A percentile compares a stretch with the other conserved stretches of the same genome.
phyloP scores from a whole-genome alignment of 805 yeast genomes.

The Saccharomycopsis guyanensis region DNA sequence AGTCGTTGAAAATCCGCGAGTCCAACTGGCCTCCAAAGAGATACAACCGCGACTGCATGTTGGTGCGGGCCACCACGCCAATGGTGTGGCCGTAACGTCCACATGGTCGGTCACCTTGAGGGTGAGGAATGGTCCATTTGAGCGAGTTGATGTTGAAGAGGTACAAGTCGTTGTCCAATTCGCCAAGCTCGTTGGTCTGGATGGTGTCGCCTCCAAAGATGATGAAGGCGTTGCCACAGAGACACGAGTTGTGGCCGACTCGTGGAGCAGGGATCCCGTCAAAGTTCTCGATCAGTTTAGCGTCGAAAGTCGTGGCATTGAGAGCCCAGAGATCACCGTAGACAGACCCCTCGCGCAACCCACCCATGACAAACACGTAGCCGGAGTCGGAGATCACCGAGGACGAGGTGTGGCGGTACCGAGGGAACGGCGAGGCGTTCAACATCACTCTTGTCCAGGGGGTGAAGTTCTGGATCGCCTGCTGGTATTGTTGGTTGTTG shows the following conservation, averaged over 20 bases:
- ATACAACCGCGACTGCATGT: constrained; percentile 54
- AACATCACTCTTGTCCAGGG: constrained; percentile 68
- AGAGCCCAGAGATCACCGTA: constrained; percentile 89
- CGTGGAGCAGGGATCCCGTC: constrained; percentile 89
- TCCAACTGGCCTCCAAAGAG: constrained; percentile 95
- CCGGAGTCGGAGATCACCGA: constrained; percentile 68
- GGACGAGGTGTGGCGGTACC: constrained; percentile 88
- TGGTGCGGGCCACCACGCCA: constrained; percentile 59
- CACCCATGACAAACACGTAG: constrained; percentile 88
- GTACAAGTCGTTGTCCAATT: constrained; percentile 84
- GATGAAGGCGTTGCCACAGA: constrained; percentile 91
- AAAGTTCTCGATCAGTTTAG: constrained; percentile 55
- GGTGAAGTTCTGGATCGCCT: constrained; percentile 26
- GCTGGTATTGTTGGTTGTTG: constrained; percentile 20
- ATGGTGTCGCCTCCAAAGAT: constrained; percentile 96
- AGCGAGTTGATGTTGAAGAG: constrained; percentile 72
- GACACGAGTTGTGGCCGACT: constrained; percentile 88
- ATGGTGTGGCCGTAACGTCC: constrained; percentile 95
- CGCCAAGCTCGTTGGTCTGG: constrained; percentile 61
- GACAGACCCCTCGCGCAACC: constrained; percentile 84
- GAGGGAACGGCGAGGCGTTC: constrained; percentile 79
- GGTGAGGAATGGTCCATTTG: constrained; percentile 74
- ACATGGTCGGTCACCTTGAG: constrained; percentile 67
- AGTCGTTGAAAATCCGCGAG: constrained; percentile 71
- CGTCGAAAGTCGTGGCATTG: constrained; percentile 32